Conservation (phyloP, 1,284 basidiomycete genomes). For the Cryptococcus sp. region DNA sequence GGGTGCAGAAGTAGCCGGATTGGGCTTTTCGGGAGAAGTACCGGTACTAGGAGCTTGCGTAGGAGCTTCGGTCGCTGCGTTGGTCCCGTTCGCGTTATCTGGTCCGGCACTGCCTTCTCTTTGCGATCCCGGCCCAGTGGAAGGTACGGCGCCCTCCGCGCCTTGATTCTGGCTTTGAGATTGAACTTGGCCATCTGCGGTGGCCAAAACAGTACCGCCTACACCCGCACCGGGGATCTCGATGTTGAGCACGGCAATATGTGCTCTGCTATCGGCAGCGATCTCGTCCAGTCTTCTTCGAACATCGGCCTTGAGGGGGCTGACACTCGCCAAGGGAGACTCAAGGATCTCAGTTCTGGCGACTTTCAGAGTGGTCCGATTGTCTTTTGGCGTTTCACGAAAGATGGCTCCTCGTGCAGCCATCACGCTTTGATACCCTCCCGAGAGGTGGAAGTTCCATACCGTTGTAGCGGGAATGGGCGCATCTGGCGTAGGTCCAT, state of each 20-base stretch:
- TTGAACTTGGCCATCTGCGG: slow-evolving; percentile 21
- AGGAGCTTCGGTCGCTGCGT: neutral
- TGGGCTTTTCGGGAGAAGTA: slow-evolving; percentile 3
- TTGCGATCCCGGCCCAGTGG: slow-evolving; percentile 5
- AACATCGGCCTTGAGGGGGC: slow-evolving; percentile 83
- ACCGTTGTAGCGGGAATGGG: slow-evolving; percentile 22
- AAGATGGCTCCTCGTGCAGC: slow-evolving; percentile 82
- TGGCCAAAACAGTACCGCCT: slow-evolving; percentile 33
- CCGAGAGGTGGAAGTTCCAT: slow-evolving; percentile 90
- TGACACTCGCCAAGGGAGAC: slow-evolving; percentile 64
- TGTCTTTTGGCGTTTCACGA: slow-evolving; percentile 85
- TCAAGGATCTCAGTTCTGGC: slow-evolving; percentile 90
- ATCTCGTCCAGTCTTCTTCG: slow-evolving; percentile 87
- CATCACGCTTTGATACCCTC: slow-evolving; percentile 91
- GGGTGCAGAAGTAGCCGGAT: slow-evolving; percentile 6
- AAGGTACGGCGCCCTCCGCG: neutral
- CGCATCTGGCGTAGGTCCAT: slow-evolving; percentile 1
- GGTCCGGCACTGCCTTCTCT: slow-evolving; percentile 14
- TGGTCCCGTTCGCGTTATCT: neutral
- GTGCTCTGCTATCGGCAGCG: slow-evolving; percentile 79
- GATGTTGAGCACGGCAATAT: slow-evolving; percentile 72
- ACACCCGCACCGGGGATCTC: slow-evolving; percentile 27
- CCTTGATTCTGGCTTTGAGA: neutral
- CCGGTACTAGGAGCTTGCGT: neutral
- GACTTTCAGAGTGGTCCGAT: slow-evolving; percentile 82